phyloP scores from a whole-genome alignment of 2,329 filamentous ascomycete species.

The Trichoderma harzianum region DNA sequence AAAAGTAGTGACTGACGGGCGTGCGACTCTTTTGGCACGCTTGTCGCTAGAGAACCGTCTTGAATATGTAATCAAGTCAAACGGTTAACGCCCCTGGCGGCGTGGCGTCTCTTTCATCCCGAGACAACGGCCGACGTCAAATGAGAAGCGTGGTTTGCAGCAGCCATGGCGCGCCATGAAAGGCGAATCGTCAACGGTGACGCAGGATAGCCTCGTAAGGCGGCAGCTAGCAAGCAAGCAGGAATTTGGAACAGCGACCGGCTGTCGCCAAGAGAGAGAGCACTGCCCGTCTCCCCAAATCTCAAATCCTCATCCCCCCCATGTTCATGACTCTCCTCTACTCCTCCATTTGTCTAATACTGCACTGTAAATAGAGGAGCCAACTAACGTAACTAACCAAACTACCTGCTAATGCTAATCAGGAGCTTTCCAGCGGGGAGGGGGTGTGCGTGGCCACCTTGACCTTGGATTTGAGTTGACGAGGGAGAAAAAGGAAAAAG shows the following conservation, averaged over 20 bases:
- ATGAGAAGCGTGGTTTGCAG: constrained; percentile 4
- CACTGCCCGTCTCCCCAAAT: not conserved
- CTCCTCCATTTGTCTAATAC: not conserved
- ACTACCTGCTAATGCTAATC: not conserved
- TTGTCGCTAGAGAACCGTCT: not conserved
- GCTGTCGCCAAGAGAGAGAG: constrained; percentile 5
- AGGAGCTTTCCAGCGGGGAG: not conserved
- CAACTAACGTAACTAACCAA: not conserved
- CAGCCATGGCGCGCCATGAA: constrained; percentile 12
- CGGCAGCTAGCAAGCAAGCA: not conserved
- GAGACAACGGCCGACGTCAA: constrained; percentile 18
- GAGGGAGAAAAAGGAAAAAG: not conserved
- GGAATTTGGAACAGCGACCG: not conserved
- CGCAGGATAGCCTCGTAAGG: constrained; percentile 16
- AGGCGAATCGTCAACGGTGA: constrained; percentile 15
- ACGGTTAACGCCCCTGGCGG: constrained; percentile 16
- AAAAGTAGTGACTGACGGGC: not conserved
- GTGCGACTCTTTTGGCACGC: not conserved
- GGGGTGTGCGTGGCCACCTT: not conserved
- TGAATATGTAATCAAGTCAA: constrained; percentile 1
- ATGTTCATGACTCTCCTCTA: not conserved
- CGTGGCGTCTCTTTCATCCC: constrained; percentile 16
- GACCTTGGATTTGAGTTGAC: not conserved
- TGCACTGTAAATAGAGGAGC: not conserved
- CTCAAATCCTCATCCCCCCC: not conserved